Conservation (phyloP, 495 filamentous ascomycete genomes). For the Cercophora samala region DNA sequence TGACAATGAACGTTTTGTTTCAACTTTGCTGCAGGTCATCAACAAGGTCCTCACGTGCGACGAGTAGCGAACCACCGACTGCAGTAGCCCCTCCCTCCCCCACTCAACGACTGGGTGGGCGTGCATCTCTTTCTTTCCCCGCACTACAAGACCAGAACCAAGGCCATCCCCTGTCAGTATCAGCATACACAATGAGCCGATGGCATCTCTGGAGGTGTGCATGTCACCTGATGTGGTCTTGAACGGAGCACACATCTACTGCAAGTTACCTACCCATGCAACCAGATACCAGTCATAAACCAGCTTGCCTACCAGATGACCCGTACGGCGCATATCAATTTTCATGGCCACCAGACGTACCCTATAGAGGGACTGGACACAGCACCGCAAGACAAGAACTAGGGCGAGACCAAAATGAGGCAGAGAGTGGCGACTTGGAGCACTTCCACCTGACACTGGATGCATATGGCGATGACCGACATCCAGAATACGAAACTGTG, state of each 20-base stretch:
- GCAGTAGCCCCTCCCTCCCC: neutral
- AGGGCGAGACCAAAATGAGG: neutral
- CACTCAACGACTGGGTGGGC: neutral
- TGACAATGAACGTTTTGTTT: neutral
- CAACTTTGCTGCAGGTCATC: neutral
- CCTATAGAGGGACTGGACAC: neutral
- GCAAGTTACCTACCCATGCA: conserved; percentile 4
- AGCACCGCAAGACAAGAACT: neutral
- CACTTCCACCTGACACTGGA: conserved; percentile 27
- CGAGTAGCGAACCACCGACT: neutral
- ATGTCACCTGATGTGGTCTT: neutral
- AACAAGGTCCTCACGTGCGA: neutral
- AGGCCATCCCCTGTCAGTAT: neutral
- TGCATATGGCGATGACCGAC: conserved; percentile 21
- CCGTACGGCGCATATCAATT: conserved; percentile 4
- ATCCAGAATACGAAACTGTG: conserved; percentile 33
- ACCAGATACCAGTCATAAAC: neutral
- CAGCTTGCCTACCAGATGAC: conserved; percentile 2
- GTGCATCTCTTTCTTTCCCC: neutral
- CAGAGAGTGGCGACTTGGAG: neutral
- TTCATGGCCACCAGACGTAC: neutral
- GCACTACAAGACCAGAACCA: neutral
- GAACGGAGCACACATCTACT: neutral
- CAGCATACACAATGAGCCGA: neutral
- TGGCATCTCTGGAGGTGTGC: neutral